phyloP scores from a whole-genome alignment of 1,284 basidiomycete species.

The Boletus smithii region DNA sequence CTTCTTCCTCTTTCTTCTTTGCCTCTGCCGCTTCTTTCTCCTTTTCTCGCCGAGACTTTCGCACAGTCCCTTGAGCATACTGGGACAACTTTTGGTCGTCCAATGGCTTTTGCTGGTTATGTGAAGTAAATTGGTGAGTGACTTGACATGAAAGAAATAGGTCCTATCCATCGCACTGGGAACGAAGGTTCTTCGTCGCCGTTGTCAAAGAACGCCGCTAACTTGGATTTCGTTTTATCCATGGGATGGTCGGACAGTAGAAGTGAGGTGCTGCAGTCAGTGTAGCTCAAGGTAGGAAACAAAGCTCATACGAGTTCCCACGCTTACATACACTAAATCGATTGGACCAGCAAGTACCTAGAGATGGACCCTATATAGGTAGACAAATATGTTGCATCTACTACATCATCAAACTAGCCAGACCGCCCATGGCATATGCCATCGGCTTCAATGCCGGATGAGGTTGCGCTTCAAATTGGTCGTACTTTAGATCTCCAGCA shows the following conservation, averaged over 20 bases:
- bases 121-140: conserved; percentile 53
- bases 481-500: conserved; percentile 70
- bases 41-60: conserved; percentile 78
- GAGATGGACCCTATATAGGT: not conserved
- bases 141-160: conserved; percentile 47
- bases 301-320: conserved; percentile 18
- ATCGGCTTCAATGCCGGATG: conserved; percentile 92
- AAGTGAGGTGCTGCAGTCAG: conserved; percentile 1
- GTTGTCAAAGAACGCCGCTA: conserved; percentile 77
- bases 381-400: conserved; percentile 17
- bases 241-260: conserved; percentile 35
- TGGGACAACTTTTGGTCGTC: conserved; percentile 76
- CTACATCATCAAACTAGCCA: conserved; percentile 64
- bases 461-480: conserved; percentile 82
- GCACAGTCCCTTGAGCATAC: conserved; percentile 68
- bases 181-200: conserved; percentile 79
- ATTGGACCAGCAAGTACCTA: not conserved
- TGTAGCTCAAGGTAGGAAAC: not conserved
- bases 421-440: conserved; percentile 75
- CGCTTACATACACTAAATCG: conserved; percentile 9
- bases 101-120: conserved; percentile 67
- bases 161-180: conserved; percentile 79
- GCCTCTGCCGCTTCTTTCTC: conserved; percentile 87
- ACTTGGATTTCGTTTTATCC: conserved; percentile 74
- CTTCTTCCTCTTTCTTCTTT: conserved; percentile 81